Evolutionary conservation across 768 basidiomycete species (phyloP), one percentile per base, ranked within the genome.

Genomic region (Rhizopogon sp.): DNA sequence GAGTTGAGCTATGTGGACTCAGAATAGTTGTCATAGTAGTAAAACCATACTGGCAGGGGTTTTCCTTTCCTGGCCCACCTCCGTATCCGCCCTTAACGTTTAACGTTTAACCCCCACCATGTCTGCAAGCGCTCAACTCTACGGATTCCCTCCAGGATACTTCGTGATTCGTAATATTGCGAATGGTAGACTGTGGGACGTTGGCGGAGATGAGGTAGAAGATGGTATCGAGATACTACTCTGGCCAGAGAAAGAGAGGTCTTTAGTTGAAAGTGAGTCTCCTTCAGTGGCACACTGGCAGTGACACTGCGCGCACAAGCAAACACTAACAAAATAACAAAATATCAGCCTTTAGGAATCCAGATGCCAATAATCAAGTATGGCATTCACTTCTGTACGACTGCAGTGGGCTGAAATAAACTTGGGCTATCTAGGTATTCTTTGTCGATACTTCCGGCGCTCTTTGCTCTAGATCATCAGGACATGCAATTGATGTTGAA

Each of bases 401-500:
- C 5, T 13, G 20, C 29, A 31, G 31, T 9, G 25, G 25, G 41
- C 28, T 40, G 42, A 41, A 37, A 33, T 41, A 17, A 42, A n/a
- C 40, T 57, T 43, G 50, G 17, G 11, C 6, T 35, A 17, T 50
- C 40, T 51, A 92, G 87, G 87, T 93, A 16, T 93, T 91, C 72
- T 93, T 89, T 72, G 80, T 93, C 52, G 91, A 93, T 66, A 78
- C 80, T 2, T 80, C 81, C 17, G 90, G 91, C 17, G 83, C 82
- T 9, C 69, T 93, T 41, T 93, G 88, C 66, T 89, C 90, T 8
- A 79, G 87, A 60, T 79, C 82, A 3, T 81, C 90, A 14, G 91
- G 91, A 0, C 90, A 92, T 69, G 91, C 90, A 7, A 72, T 93
- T 39, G 90, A 93, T 62, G 70, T 93, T 37, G 83, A 92, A 76